Conservation (phyloP, 495 filamentous ascomycete species). For the Pyrenula massariospora region DNA sequence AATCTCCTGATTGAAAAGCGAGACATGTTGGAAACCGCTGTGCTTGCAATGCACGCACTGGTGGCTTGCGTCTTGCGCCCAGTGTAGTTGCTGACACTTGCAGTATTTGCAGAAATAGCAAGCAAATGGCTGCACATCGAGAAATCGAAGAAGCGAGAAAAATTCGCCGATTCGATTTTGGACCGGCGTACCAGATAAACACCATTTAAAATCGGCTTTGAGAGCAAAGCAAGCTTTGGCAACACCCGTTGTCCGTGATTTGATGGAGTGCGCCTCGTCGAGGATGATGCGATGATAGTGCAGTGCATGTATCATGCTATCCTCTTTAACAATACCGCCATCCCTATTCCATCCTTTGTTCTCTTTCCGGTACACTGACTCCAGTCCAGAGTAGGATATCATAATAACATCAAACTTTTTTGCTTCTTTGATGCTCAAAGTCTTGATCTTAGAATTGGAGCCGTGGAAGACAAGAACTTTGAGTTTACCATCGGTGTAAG, state of each 20-base stretch:
- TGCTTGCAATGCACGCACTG: conserved; percentile 55
- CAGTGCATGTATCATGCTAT: conserved; percentile 78
- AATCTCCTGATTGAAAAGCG: conserved; percentile 90
- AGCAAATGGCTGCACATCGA: conserved; percentile 77
- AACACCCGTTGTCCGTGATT: conserved; percentile 75
- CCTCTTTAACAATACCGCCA: conserved; percentile 63
- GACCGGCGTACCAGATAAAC: conserved; percentile 84
- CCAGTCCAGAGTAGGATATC: conserved; percentile 90
- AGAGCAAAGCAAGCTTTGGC: conserved; percentile 91
- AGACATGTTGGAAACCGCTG: conserved; percentile 74
- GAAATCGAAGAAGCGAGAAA: conserved; percentile 85
- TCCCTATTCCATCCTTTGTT: conserved; percentile 79
- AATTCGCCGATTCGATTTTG: conserved; percentile 97
- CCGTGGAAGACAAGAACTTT: conserved; percentile 86
- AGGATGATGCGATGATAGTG: conserved; percentile 85
- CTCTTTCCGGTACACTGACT: conserved; percentile 85
- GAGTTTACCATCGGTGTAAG: conserved; percentile 77
- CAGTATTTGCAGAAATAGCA: conserved; percentile 88
- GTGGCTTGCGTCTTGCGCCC: conserved; percentile 58
- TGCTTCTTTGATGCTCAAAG: conserved; percentile 56
- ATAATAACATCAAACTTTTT: conserved; percentile 83
- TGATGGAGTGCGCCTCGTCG: conserved; percentile 95
- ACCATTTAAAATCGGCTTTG: conserved; percentile 81
- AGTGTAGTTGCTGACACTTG: conserved; percentile 68
- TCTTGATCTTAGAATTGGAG: conserved; percentile 70